Evolutionary conservation across 495 filamentous ascomycete genomes (phyloP).

Genomic region (Talaromyces stipitatus): DNA sequence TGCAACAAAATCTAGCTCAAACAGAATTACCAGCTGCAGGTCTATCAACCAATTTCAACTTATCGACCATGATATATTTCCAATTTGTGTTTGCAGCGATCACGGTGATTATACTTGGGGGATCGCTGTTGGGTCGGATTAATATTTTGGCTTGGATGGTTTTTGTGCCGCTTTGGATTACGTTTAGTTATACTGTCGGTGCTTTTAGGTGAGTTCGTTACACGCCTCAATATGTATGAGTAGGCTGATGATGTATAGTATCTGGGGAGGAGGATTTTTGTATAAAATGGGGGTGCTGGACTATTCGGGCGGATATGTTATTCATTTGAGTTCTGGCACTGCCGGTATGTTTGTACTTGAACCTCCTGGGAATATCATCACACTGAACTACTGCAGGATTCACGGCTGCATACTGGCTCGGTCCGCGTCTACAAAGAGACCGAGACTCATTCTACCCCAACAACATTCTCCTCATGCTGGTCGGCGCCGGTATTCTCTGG

Average conservation of each 20-base stretch:
- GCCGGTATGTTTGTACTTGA: conserved; percentile 16
- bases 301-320: conserved; percentile 54
- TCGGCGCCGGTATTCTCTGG: conserved; percentile 51
- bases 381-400: conserved; percentile 37
- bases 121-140: conserved; percentile 44
- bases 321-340: conserved; percentile 49
- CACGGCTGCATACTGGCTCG: conserved; percentile 46
- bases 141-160: conserved; percentile 51
- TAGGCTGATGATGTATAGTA: conserved; percentile 26
- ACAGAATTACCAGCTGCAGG: conserved; percentile 35
- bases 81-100: conserved; percentile 55
- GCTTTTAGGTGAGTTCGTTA: conserved; percentile 14
- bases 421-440: conserved; percentile 41
- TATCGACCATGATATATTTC: conserved; percentile 53
- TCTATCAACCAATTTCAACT: conserved; percentile 32
- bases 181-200: conserved; percentile 24
- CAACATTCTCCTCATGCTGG: conserved; percentile 42
- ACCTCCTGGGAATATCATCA: too few relatives aligned
- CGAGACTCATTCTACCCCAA: conserved; percentile 44
- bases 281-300: conserved; percentile 44
- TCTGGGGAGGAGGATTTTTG: conserved; percentile 52
- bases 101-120: conserved; percentile 45
- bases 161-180: conserved; percentile 51
- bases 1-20: conserved; percentile 38
- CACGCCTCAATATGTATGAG: conserved; percentile 7